Percentiles rank a stretch among this genome's conserved stretches.
phyloP scores from a whole-genome alignment of 108 stramenopile species.

The Stephanodiscus minutulus region DNA sequence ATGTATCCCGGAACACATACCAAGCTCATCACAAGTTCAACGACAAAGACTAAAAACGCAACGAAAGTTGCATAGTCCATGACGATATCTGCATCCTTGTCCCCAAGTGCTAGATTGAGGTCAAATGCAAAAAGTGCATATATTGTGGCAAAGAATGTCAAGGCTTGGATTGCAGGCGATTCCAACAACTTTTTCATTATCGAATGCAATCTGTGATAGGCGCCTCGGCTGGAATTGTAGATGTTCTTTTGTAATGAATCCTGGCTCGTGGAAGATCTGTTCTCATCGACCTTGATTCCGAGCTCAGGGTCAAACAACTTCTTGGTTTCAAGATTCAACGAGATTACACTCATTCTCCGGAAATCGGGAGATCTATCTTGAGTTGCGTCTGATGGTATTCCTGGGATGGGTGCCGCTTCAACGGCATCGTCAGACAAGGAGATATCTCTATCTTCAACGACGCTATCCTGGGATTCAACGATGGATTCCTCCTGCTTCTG shows the following conservation, averaged over 20 bases:
- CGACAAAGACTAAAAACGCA: constrained; percentile 41
- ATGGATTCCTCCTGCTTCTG: constrained; percentile 21
- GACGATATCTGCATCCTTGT: constrained; percentile 25
- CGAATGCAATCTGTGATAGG: constrained; percentile 3
- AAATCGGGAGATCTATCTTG: constrained; percentile 18
- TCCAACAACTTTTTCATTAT: constrained; percentile 26
- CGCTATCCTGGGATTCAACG: constrained; percentile 5
- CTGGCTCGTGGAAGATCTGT: neutral
- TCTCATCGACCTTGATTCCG: constrained; percentile 9
- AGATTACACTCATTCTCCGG: constrained; percentile 40
- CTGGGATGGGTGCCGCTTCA: constrained; percentile 33
- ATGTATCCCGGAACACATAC: constrained; percentile 45
- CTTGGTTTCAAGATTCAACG: constrained; percentile 7
- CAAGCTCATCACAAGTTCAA: constrained; percentile 42
- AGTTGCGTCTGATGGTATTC: constrained; percentile 49
- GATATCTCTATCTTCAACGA: neutral
- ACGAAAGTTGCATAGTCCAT: constrained; percentile 33
- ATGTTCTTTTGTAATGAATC: constrained; percentile 12
- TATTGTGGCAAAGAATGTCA: constrained; percentile 45
- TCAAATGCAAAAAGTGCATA: constrained; percentile 55
- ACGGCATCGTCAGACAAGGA: neutral
- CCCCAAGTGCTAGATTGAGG: constrained; percentile 41
- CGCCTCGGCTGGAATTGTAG: constrained; percentile 17
- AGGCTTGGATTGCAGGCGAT: constrained; percentile 36
- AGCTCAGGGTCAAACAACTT: constrained; percentile 36